These are phyloP conservation scores for Lathyrus oleraceus DNA, from an alignment of 306 rosid genomes.

Conservation along the genomic window DNA sequence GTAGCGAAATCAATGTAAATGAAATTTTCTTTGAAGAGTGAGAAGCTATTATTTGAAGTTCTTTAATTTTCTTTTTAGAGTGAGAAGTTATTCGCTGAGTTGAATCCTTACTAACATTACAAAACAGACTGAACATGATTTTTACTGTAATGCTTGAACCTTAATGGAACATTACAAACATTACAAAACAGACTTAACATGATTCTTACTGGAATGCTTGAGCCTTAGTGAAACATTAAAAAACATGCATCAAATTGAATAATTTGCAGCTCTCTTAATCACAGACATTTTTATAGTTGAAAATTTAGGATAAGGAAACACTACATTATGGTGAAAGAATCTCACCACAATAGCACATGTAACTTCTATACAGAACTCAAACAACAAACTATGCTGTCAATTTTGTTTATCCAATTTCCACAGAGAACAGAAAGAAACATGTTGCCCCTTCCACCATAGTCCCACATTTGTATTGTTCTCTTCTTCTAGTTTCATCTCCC, in stretches of 20 bases:
- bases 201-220: neutral
- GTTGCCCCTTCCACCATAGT: constrained; percentile 80
- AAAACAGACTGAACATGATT: neutral
- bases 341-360: neutral
- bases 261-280: constrained; percentile 26
- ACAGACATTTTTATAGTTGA: constrained; percentile 10
- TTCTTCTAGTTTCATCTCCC: constrained; percentile 85
- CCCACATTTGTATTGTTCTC: constrained; percentile 61
- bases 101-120: too few relatives aligned
- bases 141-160: neutral
- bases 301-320: neutral
- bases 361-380: neutral
- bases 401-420: constrained; percentile 59
- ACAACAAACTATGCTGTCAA: constrained; percentile 18
- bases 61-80: neutral
- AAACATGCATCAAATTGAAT: constrained; percentile 8
- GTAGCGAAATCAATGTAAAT: neutral
- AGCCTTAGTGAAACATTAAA: neutral
- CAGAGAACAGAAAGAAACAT: constrained; percentile 76
- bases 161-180: neutral
- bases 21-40: neutral
- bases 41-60: neutral
- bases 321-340: neutral
- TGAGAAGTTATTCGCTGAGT: neutral
- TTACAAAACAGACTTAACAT: too few relatives aligned